Conservation (phyloP, 768 basidiomycete species). For the Nevesoporus exiguus region DNA sequence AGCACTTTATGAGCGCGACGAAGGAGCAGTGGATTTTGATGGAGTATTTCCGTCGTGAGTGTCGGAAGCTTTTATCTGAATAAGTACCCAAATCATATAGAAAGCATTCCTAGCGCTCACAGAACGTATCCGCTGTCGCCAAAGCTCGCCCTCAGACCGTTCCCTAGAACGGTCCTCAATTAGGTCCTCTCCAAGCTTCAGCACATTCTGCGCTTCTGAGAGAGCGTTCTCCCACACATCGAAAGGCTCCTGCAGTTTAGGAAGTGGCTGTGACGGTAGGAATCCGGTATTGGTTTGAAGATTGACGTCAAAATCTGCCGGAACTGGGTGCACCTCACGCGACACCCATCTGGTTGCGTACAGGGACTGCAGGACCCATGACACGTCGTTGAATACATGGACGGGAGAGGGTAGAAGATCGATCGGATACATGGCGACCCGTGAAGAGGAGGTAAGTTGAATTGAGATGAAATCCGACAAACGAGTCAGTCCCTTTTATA, state of each 20-base stretch:
- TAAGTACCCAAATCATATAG: constrained; percentile 11
- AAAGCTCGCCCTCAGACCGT: constrained; percentile 55
- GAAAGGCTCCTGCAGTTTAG: constrained; percentile 51
- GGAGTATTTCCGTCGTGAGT: constrained; percentile 53
- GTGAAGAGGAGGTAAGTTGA: neutral
- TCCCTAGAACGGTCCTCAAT: constrained; percentile 45
- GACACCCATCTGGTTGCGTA: constrained; percentile 32
- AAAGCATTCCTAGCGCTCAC: constrained; percentile 43
- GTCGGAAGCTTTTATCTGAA: constrained; percentile 59
- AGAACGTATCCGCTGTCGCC: constrained; percentile 60
- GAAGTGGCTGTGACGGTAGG: constrained; percentile 66
- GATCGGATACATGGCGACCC: constrained; percentile 24
- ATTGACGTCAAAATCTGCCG: constrained; percentile 51
- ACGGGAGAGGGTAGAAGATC: constrained; percentile 53
- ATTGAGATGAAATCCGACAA: constrained; percentile 5
- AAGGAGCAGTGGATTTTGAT: constrained; percentile 53
- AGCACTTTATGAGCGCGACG: constrained; percentile 89
- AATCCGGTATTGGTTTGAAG: constrained; percentile 65
- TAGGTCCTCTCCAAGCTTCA: constrained; percentile 58
- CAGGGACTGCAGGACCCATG: constrained; percentile 46
- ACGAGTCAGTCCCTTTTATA: constrained; percentile 27
- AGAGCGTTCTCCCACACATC: constrained; percentile 71
- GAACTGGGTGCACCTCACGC: constrained; percentile 33
- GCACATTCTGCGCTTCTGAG: constrained; percentile 45
- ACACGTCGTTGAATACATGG: constrained; percentile 45